Evolutionary conservation across 2,329 filamentous ascomycete genomes (phyloP), one percentile per base, ranked within the genome.

Genomic region (Fusarium pilosicola): DNA sequence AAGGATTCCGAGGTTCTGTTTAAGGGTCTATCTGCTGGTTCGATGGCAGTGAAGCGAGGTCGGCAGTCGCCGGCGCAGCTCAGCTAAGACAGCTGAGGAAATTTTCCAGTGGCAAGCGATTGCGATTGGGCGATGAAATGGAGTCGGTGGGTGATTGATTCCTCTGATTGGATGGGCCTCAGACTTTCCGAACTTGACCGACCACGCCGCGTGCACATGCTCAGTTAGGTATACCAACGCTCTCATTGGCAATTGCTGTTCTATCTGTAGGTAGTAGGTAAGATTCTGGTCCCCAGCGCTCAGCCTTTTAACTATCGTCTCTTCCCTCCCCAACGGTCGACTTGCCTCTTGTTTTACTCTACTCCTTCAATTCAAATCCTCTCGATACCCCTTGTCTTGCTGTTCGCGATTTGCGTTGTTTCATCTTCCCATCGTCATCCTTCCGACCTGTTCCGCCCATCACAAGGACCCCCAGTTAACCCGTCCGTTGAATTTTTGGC

Each of bases 131-230:
- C 57, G 32, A 51, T 56, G 14, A 15, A n/a, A 52, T 62, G 48
- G 55, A 46, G 34, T 42, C 13, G 46, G 51, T 36, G 42, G 42
- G 30, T 10, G 36, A 44, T 45, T 54, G 20, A 3, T 7, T 1
- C 5, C n/a, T 45, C 26, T 68, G 44, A 74, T 74, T 75, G 73
- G 70, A 7, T 9, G 2, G 13, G 17, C 13, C 28, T 34, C 66
- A 39, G 49, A 52, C 65, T 74, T 78, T 64, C 76, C 76, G 76
- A 78, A 68, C 68, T 71, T 74, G 74, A 72, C 75, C 76, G 76
- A 78, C 58, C 44, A 68, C 68, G 51, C 45, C 55, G 70, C 46
- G 41, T 69, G 66, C 66, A 71, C 72, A 54, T 70, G 44, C 49
- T 46, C 60, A 61, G 61, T 76, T 75, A 34, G 32, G 32, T 34